These are phyloP conservation scores for Laguncularia racemosa DNA, from an alignment of 345 rosid genomes.

Conservation along the genomic window DNA sequence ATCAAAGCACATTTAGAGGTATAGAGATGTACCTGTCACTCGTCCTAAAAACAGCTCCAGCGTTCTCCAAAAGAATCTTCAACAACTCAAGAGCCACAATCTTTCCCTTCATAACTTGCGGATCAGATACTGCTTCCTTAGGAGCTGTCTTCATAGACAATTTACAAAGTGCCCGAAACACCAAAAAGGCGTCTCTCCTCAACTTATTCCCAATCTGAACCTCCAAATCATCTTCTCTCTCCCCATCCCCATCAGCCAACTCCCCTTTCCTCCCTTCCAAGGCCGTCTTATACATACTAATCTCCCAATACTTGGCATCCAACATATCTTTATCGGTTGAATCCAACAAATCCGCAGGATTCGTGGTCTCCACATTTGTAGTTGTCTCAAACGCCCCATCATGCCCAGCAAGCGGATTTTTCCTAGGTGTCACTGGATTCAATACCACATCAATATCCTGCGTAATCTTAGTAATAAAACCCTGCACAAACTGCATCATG, in stretches of 20 bases:
- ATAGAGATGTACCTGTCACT: conserved; percentile 72
- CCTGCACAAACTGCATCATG: conserved; percentile 78
- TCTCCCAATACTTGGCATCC: conserved; percentile 99
- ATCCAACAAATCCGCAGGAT: conserved; percentile 58
- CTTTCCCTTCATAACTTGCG: conserved; percentile 91
- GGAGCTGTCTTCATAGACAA: conserved; percentile 98
- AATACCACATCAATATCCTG: conserved; percentile 70
- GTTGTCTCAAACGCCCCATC: conserved; percentile 66
- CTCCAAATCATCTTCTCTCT: conserved; percentile 89
- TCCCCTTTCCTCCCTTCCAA: conserved; percentile 99
- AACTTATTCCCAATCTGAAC: conserved; percentile 98
- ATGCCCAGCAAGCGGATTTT: conserved; percentile 39
- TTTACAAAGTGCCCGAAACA: conserved; percentile 98
- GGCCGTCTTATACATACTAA: conserved; percentile 98
- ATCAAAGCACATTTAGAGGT: neutral
- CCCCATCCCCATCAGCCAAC: conserved; percentile 80
- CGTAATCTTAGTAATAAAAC: conserved; percentile 72
- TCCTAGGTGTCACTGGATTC: conserved; percentile 43
- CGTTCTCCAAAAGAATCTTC: conserved; percentile 96
- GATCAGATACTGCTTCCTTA: conserved; percentile 85
- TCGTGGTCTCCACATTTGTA: conserved; percentile 42
- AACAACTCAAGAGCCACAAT: conserved; percentile 94
- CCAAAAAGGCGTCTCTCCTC: conserved; percentile 97
- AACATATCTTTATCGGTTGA: conserved; percentile 89
- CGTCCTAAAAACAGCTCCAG: conserved; percentile 97